Conservation (phyloP, 768 basidiomycete species). For the Mycena rebaudengoi region DNA sequence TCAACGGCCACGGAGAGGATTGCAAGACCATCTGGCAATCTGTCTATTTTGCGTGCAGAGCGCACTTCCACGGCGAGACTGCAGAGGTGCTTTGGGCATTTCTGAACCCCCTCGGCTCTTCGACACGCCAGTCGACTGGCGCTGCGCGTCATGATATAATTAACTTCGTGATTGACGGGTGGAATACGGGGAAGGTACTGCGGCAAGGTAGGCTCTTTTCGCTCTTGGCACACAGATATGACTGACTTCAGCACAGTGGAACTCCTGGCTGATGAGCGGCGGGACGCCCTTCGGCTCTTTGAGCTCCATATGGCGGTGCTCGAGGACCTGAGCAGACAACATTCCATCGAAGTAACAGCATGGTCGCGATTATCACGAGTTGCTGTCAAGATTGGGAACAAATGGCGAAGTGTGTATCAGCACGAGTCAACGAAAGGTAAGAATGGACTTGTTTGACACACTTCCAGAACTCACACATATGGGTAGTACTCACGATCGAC, state of each 20-base stretch:
- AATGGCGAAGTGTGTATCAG: background rate
- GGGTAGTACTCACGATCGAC: background rate
- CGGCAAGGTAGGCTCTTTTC: background rate
- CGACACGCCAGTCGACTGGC: no score
- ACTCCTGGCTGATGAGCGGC: background rate
- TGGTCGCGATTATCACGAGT: background rate
- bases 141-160: no score
- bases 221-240: background rate
- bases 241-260: background rate
- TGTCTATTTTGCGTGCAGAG: background rate
- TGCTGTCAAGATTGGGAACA: no score
- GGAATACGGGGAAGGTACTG: background rate
- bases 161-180: no score
- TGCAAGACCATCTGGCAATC: background rate
- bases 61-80: slow-evolving; percentile 9
- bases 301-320: slow-evolving; percentile 10
- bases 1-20: background rate
- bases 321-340: background rate
- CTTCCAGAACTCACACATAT: no score
- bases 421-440: no score
- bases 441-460: no score
- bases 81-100: background rate
- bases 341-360: background rate
- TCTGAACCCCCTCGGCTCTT: no score
- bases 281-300: background rate